Evolutionary conservation across 1,284 basidiomycete species (phyloP), one percentile per base, ranked within the genome.

Genomic region (Cryptococcus wingfieldii): DNA sequence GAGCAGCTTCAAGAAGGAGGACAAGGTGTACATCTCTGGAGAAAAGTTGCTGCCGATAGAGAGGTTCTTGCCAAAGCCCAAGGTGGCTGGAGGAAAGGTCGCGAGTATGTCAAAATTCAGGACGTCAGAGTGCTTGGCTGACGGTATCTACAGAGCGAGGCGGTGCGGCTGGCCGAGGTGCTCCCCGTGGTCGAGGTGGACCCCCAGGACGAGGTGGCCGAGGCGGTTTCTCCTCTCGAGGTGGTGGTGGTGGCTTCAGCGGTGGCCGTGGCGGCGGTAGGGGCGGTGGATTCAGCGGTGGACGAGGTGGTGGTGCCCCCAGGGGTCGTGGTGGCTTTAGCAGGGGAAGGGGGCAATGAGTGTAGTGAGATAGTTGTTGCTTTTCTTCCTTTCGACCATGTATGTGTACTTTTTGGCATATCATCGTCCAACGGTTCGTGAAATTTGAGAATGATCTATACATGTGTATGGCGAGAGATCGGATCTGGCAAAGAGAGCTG

Each of bases 41-140:
- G 96, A 99, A 81, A 98, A 98, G 78, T 83, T 98, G 44, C 80
- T 99, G 47, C 96, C 96, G 8, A 87, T 98, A 60, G 96, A 99
- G 66, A 81, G 96, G 58, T 99, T 99, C 81, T 80, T 99, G 64
- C 96, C 96, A 4, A 98, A 95, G 80, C 95, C 96, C 51, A 98
- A 97, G 81, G 80, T 83, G 19, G 81, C 79, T 25, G 81, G 78
- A 62, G 86, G 85, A 31, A 80, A 81, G 77, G 86, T 87, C 86
- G 69, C 58, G 82, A 79, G 41, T 51, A 41, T 38, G 27, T 46
- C 31, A 16, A 12, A 28, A 38, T 46, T 3, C 14, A 42, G 14
- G 12, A 23, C 6, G 41, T 42, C 9, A 13, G n/a, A n/a, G 41
- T 18, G 10, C 9, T 19, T 42, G 41, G 23, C 23, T 42, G n/a